Conservation (phyloP, 2,329 filamentous ascomycete species). For the Penicillium palitans region DNA sequence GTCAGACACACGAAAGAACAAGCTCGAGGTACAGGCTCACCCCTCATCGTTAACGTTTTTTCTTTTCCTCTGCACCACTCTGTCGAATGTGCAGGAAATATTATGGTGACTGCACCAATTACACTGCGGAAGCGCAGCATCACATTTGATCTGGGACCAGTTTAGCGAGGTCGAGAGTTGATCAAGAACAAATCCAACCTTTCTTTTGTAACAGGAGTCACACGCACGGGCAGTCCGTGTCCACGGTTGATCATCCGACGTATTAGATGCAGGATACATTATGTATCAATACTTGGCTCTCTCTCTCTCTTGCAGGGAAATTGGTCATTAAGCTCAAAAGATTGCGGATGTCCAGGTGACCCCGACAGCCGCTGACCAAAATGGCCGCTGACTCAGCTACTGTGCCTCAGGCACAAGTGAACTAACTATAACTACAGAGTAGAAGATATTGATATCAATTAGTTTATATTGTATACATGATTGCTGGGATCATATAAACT, state of each 20-base stretch:
- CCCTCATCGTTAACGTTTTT: slow-evolving; percentile 26
- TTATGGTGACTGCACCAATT: slow-evolving; percentile 55
- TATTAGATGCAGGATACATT: slow-evolving; percentile 24
- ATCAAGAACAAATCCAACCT: slow-evolving; percentile 40
- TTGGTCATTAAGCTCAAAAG: neutral
- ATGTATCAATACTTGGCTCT: neutral
- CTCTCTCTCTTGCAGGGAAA: neutral
- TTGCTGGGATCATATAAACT: neutral
- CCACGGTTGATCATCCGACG: slow-evolving; percentile 18
- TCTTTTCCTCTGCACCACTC: slow-evolving; percentile 31
- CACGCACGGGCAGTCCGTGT: slow-evolving; percentile 45
- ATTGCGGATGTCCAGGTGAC: too few relatives aligned
- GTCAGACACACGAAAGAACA: neutral
- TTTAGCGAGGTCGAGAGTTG: neutral
- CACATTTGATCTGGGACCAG: slow-evolving; percentile 53
- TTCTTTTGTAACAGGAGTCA: slow-evolving; percentile 53
- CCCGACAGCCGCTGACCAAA: slow-evolving; percentile 6
- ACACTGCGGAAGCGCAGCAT: slow-evolving; percentile 46
- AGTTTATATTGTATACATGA: neutral
- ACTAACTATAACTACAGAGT: too few relatives aligned
- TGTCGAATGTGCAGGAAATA: slow-evolving; percentile 50
- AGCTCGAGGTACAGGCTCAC: slow-evolving; percentile 17
- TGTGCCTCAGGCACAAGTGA: neutral
- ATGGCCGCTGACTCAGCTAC: neutral
- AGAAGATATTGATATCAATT: neutral